Base-by-base conservation (phyloP, 345 rosid genomes). In the Boechera stricta region DNA sequence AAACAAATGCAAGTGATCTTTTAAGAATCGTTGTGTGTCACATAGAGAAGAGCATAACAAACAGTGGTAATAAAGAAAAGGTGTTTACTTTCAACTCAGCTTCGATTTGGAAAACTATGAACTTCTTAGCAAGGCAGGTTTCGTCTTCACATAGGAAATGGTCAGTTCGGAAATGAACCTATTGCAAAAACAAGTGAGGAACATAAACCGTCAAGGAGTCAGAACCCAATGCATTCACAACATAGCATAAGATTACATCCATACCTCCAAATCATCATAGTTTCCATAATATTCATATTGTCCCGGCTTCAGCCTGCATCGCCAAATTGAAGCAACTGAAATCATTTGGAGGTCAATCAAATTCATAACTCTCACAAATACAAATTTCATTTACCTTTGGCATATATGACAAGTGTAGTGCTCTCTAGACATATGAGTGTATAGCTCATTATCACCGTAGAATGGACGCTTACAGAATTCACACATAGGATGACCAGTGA, bases 81-180 rank as follows among this genome's bases (percentile, higher is more conserved):
- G 24, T 15, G 55, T 31, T 77, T 73, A 94, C 98, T 92, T 92
- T 94, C 87, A 94, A 75, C 79, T 92, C 98, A 49, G 86, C 75
- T 77, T 92, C 97, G 64, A 84, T 82, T 79, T 84, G 93, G 78
- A 94, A 91, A 69, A 87, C 98, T 26, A 90, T 36, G 75, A 94
- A 90, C 82, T 94, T 94, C 80, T 94, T 89, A 77, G 91, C 84
- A 74, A 94, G 98, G 72, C 98, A 91, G 13, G 82, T 82, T 77
- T 94, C 97, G 79, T 94, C 96, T 81, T 94, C 98, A 64, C 98
- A 94, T 31, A 91, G 85, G 62, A 82, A 87, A 85, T 94, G 98
- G 54, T 91, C 96, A 35, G 79, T 84, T 15, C 94, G 88, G 72
- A 94, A 91, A 76, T 94, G 98, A 76, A 89, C 87, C 98, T 91